Percentiles rank a stretch among this genome's conserved stretches.
These are phyloP conservation scores for Trichoderma sp. DNA, from an alignment of 2,329 filamentous ascomycete genomes.

Conservation along the genomic window DNA sequence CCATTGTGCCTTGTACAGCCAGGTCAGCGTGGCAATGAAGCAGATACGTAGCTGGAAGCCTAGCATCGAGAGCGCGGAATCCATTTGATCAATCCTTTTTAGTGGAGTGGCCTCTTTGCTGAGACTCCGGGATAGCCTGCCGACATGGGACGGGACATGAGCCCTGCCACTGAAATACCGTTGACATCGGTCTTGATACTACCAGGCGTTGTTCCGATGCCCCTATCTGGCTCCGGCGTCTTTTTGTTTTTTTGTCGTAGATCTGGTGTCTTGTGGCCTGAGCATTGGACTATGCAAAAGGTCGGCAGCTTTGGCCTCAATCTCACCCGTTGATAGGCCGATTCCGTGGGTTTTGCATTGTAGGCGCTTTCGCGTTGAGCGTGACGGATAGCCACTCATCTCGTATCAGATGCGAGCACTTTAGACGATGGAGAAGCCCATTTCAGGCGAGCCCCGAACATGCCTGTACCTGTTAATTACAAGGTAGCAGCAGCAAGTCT, in stretches of 20 bases:
- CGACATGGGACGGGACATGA: background rate
- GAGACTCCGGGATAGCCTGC: constrained; percentile 1
- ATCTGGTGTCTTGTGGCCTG: constrained; percentile 2
- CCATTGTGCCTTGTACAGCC: background rate
- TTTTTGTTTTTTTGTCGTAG: background rate
- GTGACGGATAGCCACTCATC: background rate
- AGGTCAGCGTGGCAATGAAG: background rate
- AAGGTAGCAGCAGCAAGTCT: background rate
- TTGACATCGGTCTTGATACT: background rate
- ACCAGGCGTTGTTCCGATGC: background rate
- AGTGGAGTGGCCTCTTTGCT: background rate
- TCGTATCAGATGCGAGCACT: background rate
- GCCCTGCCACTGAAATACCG: background rate
- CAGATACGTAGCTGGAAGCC: background rate
- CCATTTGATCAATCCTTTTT: background rate
- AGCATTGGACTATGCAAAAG: background rate
- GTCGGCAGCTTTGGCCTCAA: background rate
- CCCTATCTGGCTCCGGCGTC: background rate
- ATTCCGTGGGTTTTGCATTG: background rate
- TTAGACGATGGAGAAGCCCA: background rate
- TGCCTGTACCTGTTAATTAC: background rate
- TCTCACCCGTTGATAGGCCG: background rate
- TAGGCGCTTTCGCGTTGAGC: background rate
- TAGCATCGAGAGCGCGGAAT: background rate
- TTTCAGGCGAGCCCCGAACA: background rate